A percentile compares a stretch with the other conserved stretches of the same genome.
phyloP scores from a whole-genome alignment of 805 yeast species.

The Wickerhamomyces bisporus region DNA sequence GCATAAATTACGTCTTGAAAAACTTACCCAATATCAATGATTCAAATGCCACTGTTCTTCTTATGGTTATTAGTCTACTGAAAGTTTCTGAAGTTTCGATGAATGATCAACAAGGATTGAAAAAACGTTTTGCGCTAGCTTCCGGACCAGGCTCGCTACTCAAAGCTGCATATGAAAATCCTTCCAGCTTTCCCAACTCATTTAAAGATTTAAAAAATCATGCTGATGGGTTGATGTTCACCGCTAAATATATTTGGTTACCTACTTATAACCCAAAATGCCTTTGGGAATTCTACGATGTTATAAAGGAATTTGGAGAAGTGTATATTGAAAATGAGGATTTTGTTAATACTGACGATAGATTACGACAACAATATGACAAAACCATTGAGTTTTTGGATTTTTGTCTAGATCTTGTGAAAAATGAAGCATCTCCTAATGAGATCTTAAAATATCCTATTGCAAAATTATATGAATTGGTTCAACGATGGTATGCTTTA shows the following conservation, averaged over 20 bases:
- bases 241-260: background rate
- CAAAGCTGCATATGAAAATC: background rate
- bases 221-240: slow-evolving; percentile 1
- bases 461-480: background rate
- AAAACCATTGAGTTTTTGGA: background rate
- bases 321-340: background rate
- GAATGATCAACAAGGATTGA: too few relatives aligned
- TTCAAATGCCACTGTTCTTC: background rate
- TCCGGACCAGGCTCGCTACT: background rate
- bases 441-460: slow-evolving; percentile 2
- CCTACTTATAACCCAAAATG: background rate
- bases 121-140: background rate
- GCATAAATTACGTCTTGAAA: slow-evolving; percentile 5
- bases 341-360: background rate
- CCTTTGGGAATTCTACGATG: background rate
- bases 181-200: background rate
- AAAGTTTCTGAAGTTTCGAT: background rate
- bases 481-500: slow-evolving; percentile 1
- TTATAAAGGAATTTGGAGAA: slow-evolving; percentile 1
- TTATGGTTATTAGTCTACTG: background rate
- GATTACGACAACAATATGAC: background rate
- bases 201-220: background rate
- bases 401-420: background rate
- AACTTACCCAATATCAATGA: background rate
- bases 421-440: background rate